phyloP scores from a whole-genome alignment of 2,329 filamentous ascomycete genomes.

The Dichotomopilus funicola region DNA sequence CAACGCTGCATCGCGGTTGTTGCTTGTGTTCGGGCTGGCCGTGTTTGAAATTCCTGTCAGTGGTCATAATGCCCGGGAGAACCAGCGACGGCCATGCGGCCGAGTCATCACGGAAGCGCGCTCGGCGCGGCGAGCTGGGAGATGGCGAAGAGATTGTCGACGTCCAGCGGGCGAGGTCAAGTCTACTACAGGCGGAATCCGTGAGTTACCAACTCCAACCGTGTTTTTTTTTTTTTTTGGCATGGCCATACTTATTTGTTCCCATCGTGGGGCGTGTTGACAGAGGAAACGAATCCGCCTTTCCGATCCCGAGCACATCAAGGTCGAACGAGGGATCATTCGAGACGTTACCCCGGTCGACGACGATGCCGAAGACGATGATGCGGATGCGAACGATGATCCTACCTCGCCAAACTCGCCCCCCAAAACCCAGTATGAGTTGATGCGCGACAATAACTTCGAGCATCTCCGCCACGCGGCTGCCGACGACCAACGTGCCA shows the following conservation, averaged over 20 bases:
- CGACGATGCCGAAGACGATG: slow-evolving; percentile 26
- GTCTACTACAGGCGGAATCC: slow-evolving; percentile 30
- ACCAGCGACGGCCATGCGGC: slow-evolving; percentile 23
- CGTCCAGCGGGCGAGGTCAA: slow-evolving; percentile 37
- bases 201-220: slow-evolving; percentile 28
- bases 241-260: slow-evolving; percentile 10
- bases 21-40: background rate
- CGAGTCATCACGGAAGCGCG: slow-evolving; percentile 36
- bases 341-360: slow-evolving; percentile 20
- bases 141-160: slow-evolving; percentile 32
- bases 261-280: background rate
- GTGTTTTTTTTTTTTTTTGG: background rate
- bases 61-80: slow-evolving; percentile 25
- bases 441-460: slow-evolving; percentile 53
- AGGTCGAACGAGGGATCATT: slow-evolving; percentile 9
- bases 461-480: slow-evolving; percentile 51
- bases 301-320: slow-evolving; percentile 24
- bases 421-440: slow-evolving; percentile 54
- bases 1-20: background rate
- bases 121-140: slow-evolving; percentile 31
- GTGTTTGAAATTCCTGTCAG: background rate
- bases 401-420: slow-evolving; percentile 29
- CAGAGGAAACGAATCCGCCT: slow-evolving; percentile 36
- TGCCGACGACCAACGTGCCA: slow-evolving; percentile 56
- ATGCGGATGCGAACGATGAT: background rate